phyloP scores from a whole-genome alignment of 192 early-diverging fungal species.

The Rhizoclosmatium sp. region DNA sequence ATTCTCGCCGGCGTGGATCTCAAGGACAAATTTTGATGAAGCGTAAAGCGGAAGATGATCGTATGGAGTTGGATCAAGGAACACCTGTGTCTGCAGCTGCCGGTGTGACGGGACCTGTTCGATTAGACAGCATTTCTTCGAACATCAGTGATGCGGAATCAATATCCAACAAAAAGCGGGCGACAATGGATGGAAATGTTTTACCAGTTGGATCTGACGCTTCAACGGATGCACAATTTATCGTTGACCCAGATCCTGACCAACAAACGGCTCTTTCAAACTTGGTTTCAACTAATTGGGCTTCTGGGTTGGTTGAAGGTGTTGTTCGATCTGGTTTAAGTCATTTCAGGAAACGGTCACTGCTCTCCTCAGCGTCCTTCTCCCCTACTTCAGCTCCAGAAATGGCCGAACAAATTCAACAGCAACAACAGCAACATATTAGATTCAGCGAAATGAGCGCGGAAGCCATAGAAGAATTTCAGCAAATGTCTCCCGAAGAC shows the following conservation, averaged over 20 bases:
- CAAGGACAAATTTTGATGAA: conserved; percentile 3
- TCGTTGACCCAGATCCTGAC: not conserved
- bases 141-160: not conserved
- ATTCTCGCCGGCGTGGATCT: conserved; percentile 5
- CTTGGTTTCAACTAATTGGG: not conserved
- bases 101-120: not conserved
- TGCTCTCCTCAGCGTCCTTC: conserved; percentile 34
- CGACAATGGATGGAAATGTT: not conserved
- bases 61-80: conserved; percentile 18
- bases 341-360: conserved; percentile 27
- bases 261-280: not conserved
- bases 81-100: not conserved
- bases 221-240: not conserved
- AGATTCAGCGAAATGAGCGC: conserved; percentile 29
- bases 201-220: not conserved
- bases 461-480: conserved; percentile 24
- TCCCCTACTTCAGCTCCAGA: conserved; percentile 15
- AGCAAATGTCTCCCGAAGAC: conserved; percentile 25
- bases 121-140: not conserved
- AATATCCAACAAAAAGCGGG: conserved; percentile 1
- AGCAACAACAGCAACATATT: not conserved
- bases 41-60: conserved; percentile 16
- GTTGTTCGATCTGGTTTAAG: not conserved
- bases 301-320: not conserved
- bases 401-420: not conserved